Conservation (phyloP, 1,139 yeast species). For the Scheffersomyces illinoinensis region DNA sequence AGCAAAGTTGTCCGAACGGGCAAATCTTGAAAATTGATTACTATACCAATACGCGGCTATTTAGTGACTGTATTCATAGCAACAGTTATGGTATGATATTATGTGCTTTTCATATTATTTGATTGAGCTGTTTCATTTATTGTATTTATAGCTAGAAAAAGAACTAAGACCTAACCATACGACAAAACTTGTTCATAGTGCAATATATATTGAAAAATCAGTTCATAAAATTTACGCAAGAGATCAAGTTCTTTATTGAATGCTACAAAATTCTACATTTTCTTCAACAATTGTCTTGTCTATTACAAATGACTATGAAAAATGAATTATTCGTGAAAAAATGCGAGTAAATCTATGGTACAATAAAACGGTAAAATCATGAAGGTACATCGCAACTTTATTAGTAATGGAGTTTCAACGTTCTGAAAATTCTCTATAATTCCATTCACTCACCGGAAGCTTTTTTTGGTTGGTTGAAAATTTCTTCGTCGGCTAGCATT, state of each 20-base stretch:
- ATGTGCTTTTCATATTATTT: not conserved
- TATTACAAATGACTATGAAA: not conserved
- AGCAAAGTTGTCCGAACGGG: slow-evolving; percentile 74
- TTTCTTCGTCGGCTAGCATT: not conserved
- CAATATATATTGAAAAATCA: too few relatives aligned
- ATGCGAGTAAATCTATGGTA: not conserved
- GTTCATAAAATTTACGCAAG: too few relatives aligned
- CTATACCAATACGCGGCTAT: not conserved
- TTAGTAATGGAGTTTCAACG: not conserved
- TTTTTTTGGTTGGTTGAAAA: not conserved
- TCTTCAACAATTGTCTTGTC: not conserved
- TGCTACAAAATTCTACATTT: not conserved
- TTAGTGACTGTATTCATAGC: not conserved
- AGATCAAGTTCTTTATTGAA: not conserved
- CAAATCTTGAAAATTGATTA: slow-evolving; percentile 44
- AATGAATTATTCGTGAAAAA: not conserved
- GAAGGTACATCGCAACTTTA: not conserved
- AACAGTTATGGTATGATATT: not conserved
- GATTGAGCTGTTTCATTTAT: too few relatives aligned
- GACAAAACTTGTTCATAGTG: too few relatives aligned
- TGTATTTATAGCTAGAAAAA: too few relatives aligned
- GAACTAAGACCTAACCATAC: too few relatives aligned
- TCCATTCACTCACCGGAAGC: not conserved
- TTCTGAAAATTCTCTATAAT: not conserved
- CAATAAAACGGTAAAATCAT: not conserved